Base-by-base conservation (phyloP, 1,139 yeast genomes). In the Taphrina deformans region DNA sequence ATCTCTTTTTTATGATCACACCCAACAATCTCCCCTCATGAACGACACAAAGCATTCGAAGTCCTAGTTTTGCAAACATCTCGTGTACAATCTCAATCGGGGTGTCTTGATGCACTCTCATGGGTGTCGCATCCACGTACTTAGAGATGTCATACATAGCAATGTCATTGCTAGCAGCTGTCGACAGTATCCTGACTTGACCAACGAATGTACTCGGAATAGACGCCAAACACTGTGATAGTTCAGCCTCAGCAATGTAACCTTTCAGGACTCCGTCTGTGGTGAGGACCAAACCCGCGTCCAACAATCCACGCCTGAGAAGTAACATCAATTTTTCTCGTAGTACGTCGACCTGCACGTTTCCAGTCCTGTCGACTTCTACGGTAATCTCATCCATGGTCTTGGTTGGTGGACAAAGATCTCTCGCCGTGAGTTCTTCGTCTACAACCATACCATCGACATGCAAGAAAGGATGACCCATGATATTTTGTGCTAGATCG, bases 21-120 rank as follows among this genome's bases (percentile, higher is more conserved):
- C 67, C 67, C 35, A 33, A 18, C 35, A 60, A 53, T 26, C 45
- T 58, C 12, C 65, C 38, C 3, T 58, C 65, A 41, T 65, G 55
- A 40, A 60, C 55, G 40, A 65, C 65, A 53, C 67, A 65, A 24
- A 65, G 41, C 21, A 40, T 46, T 24, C 66, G 38, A 18, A 65
- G 33, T 18, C 67, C 67, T 23, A 65, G 55, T 52, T 65, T 65
- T n/a, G 60, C 44, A 24, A 65, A 65, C 66, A 65, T 62, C 41
- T 65, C 67, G 59, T 48, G 63, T n/a, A 60, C 67, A 23, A 65
- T 48, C 31, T 51, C 67, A 14, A 65, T 44, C 5, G 67, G 67
- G n/a, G 67, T 66, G 9, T 65, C 61, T 16, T 60, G 51, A 51
- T 53, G 62, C 14, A 65, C 55, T n/a, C 62, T 35, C 61, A 65